Evolutionary conservation across 192 early-diverging fungal species (phyloP).

Genomic region (Coemansia sp.): DNA sequence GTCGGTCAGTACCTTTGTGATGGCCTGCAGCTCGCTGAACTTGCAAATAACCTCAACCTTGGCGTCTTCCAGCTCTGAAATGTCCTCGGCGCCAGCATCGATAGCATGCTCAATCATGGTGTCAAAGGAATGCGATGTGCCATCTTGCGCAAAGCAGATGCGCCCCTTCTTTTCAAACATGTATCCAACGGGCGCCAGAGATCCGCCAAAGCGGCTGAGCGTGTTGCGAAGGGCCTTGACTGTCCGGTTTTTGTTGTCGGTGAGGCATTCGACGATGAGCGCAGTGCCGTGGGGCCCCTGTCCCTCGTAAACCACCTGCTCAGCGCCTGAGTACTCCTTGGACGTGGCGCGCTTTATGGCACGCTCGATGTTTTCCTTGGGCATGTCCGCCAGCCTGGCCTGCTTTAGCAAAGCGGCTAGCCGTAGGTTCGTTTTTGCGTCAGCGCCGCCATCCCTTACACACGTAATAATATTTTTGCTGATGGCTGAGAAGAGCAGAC

Average conservation of each 20-base stretch:
- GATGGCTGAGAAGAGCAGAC: conserved; percentile 57
- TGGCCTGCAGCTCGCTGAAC: conserved; percentile 50
- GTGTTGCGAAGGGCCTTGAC: conserved; percentile 62
- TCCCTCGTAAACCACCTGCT: conserved; percentile 64
- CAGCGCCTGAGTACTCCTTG: conserved; percentile 53
- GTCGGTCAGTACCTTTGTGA: conserved; percentile 50
- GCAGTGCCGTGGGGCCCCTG: conserved; percentile 62
- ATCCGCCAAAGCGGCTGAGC: conserved; percentile 58
- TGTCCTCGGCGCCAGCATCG: conserved; percentile 63
- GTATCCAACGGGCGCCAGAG: conserved; percentile 63
- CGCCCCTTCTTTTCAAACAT: conserved; percentile 68
- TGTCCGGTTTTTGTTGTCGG: conserved; percentile 64
- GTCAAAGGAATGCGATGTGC: conserved; percentile 52
- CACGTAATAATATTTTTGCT: conserved; percentile 63
- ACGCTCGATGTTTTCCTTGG: conserved; percentile 69
- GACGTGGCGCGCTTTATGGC: conserved; percentile 62
- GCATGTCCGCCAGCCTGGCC: conserved; percentile 62
- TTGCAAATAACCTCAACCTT: conserved; percentile 60
- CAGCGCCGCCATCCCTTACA: conserved; percentile 61
- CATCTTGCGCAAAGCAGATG: conserved; percentile 56
- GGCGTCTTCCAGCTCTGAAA: conserved; percentile 52
- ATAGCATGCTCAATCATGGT: conserved; percentile 61
- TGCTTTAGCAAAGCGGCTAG: conserved; percentile 59
- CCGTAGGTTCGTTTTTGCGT: conserved; percentile 59
- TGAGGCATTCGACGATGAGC: conserved; percentile 60